These are phyloP conservation scores for Gossypium gossypioides DNA, from an alignment of 441 rosid species.

Conservation along the genomic window DNA sequence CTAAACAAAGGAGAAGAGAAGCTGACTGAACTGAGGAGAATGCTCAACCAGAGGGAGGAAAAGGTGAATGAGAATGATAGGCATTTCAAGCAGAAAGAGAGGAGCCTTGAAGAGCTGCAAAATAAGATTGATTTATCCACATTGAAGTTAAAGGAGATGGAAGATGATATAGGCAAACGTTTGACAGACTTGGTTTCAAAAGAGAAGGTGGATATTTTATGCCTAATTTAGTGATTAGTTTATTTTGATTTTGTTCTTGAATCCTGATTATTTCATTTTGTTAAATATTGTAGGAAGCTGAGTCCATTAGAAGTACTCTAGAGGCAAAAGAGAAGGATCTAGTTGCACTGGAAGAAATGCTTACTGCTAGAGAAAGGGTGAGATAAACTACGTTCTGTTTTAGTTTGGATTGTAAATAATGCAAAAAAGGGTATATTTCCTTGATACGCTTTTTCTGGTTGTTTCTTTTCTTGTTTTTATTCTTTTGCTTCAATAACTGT, in stretches of 20 bases:
- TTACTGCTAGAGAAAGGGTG: conserved; percentile 57
- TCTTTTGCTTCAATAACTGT: background rate
- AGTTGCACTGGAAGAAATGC: conserved; percentile 49
- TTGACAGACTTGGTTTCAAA: conserved; percentile 43
- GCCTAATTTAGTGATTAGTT: conserved; percentile 6
- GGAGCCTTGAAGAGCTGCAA: conserved; percentile 43
- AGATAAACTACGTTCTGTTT: conserved; percentile 19
- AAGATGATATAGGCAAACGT: conserved; percentile 33
- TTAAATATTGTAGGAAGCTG: conserved; percentile 35
- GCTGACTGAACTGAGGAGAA: conserved; percentile 42
- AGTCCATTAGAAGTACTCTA: conserved; percentile 31
- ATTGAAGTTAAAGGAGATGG: conserved; percentile 47
- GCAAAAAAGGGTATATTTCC: background rate
- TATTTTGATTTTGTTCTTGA: background rate
- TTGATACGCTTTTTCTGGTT: background rate
- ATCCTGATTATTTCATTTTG: conserved; percentile 12
- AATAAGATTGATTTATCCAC: conserved; percentile 38
- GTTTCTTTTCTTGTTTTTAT: background rate
- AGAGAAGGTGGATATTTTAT: conserved; percentile 45
- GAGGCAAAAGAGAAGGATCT: conserved; percentile 52
- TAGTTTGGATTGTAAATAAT: background rate
- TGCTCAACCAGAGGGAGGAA: conserved; percentile 45
- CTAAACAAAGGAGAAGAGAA: conserved; percentile 39
- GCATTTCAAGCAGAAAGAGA: conserved; percentile 40
- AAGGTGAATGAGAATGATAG: conserved; percentile 41